phyloP scores from a whole-genome alignment of 106 monocot species.

The Dactylorhiza incarnata region DNA sequence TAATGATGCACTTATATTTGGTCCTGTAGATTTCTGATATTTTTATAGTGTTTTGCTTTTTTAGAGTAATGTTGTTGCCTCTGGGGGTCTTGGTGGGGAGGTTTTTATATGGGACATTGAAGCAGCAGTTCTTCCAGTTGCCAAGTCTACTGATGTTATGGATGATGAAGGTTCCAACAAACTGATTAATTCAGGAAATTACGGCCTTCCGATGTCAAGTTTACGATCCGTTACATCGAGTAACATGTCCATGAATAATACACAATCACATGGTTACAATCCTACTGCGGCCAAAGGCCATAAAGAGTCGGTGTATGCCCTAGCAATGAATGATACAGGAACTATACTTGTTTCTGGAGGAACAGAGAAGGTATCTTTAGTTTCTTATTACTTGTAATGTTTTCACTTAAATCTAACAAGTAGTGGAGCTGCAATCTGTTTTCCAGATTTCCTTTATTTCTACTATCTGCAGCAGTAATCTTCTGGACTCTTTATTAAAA shows the following conservation, averaged over 20 bases:
- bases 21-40: conserved; percentile 19
- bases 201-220: conserved; percentile 54
- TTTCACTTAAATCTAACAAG: background rate
- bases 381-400: conserved; percentile 1
- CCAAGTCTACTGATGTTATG: conserved; percentile 53
- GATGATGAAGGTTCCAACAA: conserved; percentile 74
- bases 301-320: conserved; percentile 97
- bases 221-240: conserved; percentile 48
- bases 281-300: conserved; percentile 88
- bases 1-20: background rate
- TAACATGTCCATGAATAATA: conserved; percentile 39
- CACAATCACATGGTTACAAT: conserved; percentile 57
- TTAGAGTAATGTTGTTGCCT: conserved; percentile 94
- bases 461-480: background rate
- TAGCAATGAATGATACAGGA: conserved; percentile 93
- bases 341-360: conserved; percentile 93
- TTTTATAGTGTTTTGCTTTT: conserved; percentile 32
- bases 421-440: background rate
- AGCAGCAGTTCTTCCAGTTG: conserved; percentile 60
- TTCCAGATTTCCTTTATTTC: background rate
- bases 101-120: conserved; percentile 99
- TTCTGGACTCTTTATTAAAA: background rate
- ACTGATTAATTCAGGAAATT: conserved; percentile 35
- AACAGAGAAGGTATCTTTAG: conserved; percentile 70
- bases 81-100: conserved; percentile 94